Conservation (phyloP, 2,329 filamentous ascomycete genomes). For the Xenoacremonium recifei region DNA sequence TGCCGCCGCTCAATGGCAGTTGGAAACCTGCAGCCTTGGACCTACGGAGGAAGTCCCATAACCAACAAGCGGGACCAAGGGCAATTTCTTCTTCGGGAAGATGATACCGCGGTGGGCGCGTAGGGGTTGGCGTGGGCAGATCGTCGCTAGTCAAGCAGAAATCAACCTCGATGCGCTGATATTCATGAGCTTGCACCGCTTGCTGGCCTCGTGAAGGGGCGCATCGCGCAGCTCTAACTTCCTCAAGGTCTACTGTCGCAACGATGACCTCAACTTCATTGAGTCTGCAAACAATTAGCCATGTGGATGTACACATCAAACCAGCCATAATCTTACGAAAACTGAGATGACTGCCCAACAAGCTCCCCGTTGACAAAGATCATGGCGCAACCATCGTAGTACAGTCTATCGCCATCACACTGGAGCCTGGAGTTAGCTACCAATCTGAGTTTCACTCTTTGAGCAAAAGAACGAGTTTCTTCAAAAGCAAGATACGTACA, state of each 20-base stretch:
- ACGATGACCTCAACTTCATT: conserved; percentile 60
- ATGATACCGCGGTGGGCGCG: too few species aligned
- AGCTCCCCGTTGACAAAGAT: conserved; percentile 63
- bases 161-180: too few species aligned
- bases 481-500: too few species aligned
- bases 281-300: too few species aligned
- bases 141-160: too few species aligned
- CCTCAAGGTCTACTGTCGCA: conserved; percentile 68
- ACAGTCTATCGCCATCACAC: conserved; percentile 62
- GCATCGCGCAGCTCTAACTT: conserved; percentile 61
- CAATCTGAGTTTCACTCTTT: too few species aligned
- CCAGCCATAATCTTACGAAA: too few species aligned
- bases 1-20: not conserved
- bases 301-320: too few species aligned
- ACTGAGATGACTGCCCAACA: conserved; percentile 62
- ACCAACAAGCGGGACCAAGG: conserved; percentile 9
- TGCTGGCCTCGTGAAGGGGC: conserved; percentile 57
- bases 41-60: conserved; percentile 48
- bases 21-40: not conserved
- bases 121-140: too few species aligned
- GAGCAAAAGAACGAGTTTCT: too few species aligned
- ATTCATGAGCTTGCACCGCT: conserved; percentile 41
- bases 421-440: too few species aligned
- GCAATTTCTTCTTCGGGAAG: conserved; percentile 22
- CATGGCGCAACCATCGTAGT: conserved; percentile 53